Evolutionary conservation across 2,329 filamentous ascomycete species (phyloP).

Genomic region (Dothiorella sarmentorum): DNA sequence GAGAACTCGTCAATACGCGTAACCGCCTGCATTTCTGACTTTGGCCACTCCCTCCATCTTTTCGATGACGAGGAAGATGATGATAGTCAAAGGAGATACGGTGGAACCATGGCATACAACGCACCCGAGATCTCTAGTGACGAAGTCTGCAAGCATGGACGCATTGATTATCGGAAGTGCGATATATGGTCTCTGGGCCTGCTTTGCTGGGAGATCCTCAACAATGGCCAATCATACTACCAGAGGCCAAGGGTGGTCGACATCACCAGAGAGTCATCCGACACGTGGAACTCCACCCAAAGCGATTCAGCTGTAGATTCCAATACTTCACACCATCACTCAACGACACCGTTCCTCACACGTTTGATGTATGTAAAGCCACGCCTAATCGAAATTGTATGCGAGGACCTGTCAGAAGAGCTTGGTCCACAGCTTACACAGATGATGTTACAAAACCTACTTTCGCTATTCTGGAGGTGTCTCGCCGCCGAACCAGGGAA

Average conservation of each 20-base stretch:
- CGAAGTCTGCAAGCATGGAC: background rate
- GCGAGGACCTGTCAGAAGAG: background rate
- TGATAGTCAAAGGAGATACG: background rate
- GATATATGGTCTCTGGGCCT: constrained; percentile 21
- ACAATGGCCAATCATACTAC: background rate
- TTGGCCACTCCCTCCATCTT: constrained; percentile 13
- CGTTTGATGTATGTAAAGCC: background rate
- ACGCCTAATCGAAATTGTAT: background rate
- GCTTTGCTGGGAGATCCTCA: background rate
- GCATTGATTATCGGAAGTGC: constrained; percentile 16
- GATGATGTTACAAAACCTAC: background rate
- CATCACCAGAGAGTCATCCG: background rate
- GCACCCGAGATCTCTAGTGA: background rate
- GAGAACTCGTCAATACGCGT: background rate
- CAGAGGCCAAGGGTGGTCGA: background rate
- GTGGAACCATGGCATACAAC: constrained; percentile 16
- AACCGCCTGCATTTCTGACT: constrained; percentile 15
- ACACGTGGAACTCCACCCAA: background rate
- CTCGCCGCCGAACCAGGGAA: background rate
- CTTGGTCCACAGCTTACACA: background rate
- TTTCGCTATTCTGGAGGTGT: background rate
- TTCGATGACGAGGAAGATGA: constrained; percentile 2
- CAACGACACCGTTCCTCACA: background rate
- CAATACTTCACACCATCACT: background rate
- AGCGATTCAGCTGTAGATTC: background rate